phyloP scores from a whole-genome alignment of 805 yeast species.

The Metschnikowia santaceciliae region DNA sequence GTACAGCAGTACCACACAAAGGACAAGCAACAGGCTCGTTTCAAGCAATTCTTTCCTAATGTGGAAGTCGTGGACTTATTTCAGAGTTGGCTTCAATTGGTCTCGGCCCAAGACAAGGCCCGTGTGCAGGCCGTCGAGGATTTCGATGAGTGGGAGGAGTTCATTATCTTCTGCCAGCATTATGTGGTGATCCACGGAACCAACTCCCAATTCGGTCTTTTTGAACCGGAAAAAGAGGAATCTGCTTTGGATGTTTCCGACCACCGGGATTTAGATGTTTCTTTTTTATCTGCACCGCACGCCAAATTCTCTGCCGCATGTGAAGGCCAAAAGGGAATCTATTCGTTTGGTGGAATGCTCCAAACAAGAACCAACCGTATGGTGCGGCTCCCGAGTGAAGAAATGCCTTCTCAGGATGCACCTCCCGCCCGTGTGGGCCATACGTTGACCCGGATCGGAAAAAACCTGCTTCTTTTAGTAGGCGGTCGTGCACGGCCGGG shows the following conservation, averaged over 20 bases:
- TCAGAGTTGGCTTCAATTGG: slow-evolving; percentile 51
- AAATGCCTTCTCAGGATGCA: slow-evolving; percentile 5
- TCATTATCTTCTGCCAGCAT: slow-evolving; percentile 69
- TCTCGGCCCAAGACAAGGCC: slow-evolving; percentile 34
- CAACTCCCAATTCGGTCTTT: slow-evolving; percentile 21
- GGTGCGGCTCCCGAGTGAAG: background rate
- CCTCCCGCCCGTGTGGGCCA: slow-evolving; percentile 57
- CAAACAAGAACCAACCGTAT: slow-evolving; percentile 25
- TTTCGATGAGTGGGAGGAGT: slow-evolving; percentile 85
- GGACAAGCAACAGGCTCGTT: slow-evolving; percentile 48
- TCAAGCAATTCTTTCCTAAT: slow-evolving; percentile 43
- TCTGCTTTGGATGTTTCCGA: no score
- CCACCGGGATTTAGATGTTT: no score
- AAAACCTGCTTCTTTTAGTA: slow-evolving; percentile 34
- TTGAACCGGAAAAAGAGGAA: background rate
- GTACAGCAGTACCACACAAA: slow-evolving; percentile 54
- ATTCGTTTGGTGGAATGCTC: slow-evolving; percentile 34
- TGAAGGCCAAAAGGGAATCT: slow-evolving; percentile 15
- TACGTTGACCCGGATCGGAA: slow-evolving; percentile 35
- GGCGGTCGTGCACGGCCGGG: slow-evolving; percentile 73
- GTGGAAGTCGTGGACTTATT: slow-evolving; percentile 53
- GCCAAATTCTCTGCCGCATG: slow-evolving; percentile 44
- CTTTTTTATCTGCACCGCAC: slow-evolving; percentile 8
- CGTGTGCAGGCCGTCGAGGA: slow-evolving; percentile 52
- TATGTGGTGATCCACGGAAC: slow-evolving; percentile 67